A percentile compares a stretch with the other conserved stretches of the same genome.
Evolutionary conservation across 116 monocot genomes (phyloP).

Genomic region (Dioscorea cayenensis): DNA sequence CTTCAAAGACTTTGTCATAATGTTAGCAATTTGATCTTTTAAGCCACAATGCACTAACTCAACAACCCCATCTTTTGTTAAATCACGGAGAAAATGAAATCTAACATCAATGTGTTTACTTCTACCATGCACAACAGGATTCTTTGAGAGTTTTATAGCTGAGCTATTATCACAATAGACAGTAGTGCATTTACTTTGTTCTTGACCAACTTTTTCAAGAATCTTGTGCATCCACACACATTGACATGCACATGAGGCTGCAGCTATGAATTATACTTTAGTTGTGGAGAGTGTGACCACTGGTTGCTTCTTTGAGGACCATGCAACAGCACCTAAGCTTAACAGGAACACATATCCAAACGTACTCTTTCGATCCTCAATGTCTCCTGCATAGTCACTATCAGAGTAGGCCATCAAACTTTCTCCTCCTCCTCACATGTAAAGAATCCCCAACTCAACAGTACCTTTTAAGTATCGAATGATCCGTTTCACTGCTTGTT

Average conservation of each 20-base stretch:
- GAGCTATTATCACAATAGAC: constrained; percentile 15
- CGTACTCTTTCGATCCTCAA: constrained; percentile 8
- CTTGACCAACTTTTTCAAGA: background rate
- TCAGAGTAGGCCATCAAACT: background rate
- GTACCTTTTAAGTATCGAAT: background rate
- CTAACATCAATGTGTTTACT: constrained; percentile 10
- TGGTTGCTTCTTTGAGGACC: constrained; percentile 5
- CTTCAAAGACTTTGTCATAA: too few species aligned
- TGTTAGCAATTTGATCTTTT: too few species aligned
- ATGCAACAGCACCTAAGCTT: background rate
- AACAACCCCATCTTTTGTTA: too few species aligned
- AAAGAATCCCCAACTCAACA: background rate
- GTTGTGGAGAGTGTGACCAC: background rate
- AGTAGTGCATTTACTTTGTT: background rate
- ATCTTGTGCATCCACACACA: background rate
- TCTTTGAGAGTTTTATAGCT: constrained; percentile 8
- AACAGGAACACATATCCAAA: background rate
- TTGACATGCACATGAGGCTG: constrained; percentile 1
- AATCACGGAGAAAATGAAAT: constrained; percentile 9
- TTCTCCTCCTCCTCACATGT: background rate
- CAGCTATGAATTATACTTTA: constrained; percentile 9
- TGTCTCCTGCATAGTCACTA: constrained; percentile 1
- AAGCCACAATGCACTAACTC: too few species aligned
- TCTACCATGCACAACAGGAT: constrained; percentile 2
- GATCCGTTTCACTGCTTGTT: background rate